Evolutionary conservation across 2,329 filamentous ascomycete species (phyloP).

Genomic region (Aspergillus sp.): DNA sequence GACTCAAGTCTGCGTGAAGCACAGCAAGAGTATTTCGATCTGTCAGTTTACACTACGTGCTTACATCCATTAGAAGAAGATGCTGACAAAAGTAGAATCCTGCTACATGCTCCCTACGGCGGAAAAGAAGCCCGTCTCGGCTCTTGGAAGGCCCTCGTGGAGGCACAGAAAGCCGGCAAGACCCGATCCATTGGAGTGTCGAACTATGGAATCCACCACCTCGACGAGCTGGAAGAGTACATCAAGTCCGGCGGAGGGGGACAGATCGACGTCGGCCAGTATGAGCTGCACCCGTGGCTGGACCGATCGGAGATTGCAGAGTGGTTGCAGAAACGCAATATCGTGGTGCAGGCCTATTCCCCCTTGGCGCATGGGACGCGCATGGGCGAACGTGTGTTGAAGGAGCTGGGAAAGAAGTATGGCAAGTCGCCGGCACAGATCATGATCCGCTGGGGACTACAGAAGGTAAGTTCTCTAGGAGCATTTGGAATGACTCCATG

Average conservation of each 20-base stretch:
- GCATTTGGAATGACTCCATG: neutral
- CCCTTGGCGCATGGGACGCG: slow-evolving; percentile 71
- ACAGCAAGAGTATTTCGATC: slow-evolving; percentile 72
- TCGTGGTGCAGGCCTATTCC: slow-evolving; percentile 77
- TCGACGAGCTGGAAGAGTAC: slow-evolving; percentile 62
- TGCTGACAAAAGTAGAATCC: slow-evolving; percentile 43
- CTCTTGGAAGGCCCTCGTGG: slow-evolving; percentile 75
- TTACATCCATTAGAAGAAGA: too few species aligned
- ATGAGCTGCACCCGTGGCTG: slow-evolving; percentile 82
- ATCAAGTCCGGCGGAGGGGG: slow-evolving; percentile 64
- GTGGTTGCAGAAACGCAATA: slow-evolving; percentile 66
- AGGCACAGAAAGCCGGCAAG: slow-evolving; percentile 72
- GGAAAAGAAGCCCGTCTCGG: slow-evolving; percentile 67
- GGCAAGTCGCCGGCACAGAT: slow-evolving; percentile 71
- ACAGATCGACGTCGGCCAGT: slow-evolving; percentile 73
- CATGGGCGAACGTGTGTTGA: slow-evolving; percentile 67
- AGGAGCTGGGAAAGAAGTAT: slow-evolving; percentile 67
- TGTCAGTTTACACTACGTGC: slow-evolving; percentile 47
- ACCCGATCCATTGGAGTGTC: slow-evolving; percentile 72
- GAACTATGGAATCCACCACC: slow-evolving; percentile 75
- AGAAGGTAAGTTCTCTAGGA: slow-evolving; percentile 64
- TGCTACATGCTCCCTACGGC: slow-evolving; percentile 78
- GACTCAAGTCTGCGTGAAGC: slow-evolving; percentile 61
- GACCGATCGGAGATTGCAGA: slow-evolving; percentile 67
- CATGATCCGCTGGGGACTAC: slow-evolving; percentile 75